Evolutionary conservation across 2,329 filamentous ascomycete species (phyloP), one percentile per base, ranked within the genome.

Genomic region (Byssoonygena ceratinophila): DNA sequence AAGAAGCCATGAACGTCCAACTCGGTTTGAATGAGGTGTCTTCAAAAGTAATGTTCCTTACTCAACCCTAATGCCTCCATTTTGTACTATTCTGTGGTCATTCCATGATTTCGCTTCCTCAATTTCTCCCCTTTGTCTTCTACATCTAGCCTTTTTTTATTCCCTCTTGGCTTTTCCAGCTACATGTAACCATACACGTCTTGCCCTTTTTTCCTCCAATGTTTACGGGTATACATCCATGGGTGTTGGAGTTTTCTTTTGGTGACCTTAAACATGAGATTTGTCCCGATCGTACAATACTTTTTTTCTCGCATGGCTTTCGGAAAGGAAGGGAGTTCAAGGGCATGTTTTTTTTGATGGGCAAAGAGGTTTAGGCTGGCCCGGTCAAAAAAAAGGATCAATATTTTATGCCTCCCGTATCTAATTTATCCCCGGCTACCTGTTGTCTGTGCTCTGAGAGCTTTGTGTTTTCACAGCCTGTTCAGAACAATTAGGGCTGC

Each of bases 1-100:
- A 86, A 86, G 79, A 89, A 89, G 81, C 73, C 69, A 60, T 79
- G 72, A 74, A 70, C 60, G 57, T 44, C 31, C 37, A 16, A 22
- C 8, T 22, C n/a, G 22, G 31, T 37, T 11, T 29, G 18, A 34
- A 39, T 36, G 45, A 53, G 18, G 14, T 32, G 7, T 32, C 25
- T 29, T 11, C n/a, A 37, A 51, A 51, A 43, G 39, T 47, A 36
- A 45, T 53, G 14, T 41, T n/a, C 11, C 40, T 43, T 41, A 48
- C 47, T 47, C 23, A 22, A 44, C 37, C 25, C 41, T 43, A 50
- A 51, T 45, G 29, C 47, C 53, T 29, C 46, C 32, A 22, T 41
- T 34, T 54, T 53, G 36, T 52, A 51, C 41, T 43, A 52, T 39
- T 46, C 31, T 52, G 51, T 59, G 54, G 51, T 49, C 45, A 62